Base-by-base conservation (phyloP, 192 early-diverging fungal genomes). In the Podochytrium sp. region DNA sequence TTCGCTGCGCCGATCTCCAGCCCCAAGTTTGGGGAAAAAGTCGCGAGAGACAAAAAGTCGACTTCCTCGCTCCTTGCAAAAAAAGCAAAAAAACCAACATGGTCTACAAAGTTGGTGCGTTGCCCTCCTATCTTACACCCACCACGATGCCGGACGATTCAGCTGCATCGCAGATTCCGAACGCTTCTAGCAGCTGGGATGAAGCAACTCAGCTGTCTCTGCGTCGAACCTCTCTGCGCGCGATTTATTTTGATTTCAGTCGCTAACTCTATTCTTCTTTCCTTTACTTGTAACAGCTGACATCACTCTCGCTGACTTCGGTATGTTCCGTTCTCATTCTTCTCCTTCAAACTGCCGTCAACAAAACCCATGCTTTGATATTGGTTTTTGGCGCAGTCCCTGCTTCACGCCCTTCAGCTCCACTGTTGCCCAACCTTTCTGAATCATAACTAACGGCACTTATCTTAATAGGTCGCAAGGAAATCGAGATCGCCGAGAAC, bases 251-350 rank as follows among this genome's bases (percentile, higher is more conserved):
- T 61, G 62, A 29, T 62, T 23, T 69, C 63, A 12, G 58, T 63
- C 20, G 14, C 27, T 27, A 1, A 1, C 47, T 30, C 41, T 23
- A 18, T 10, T 20, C 43, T 47, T 47, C 43, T 20, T 47, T 47
- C 20, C 20, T 7, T 47, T 7, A 12, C 43, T 20, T 12, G 43
- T 16, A 40, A 64, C 47, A 56, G 93, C 93, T 73, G 94, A 96
- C 82, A 96, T 96, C 78, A 90, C 91, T 43, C 93, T 96, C 76
- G 94, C 95, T 75, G 93, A 93, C 75, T 99, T 91, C 88, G 97
- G 94, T 78, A 25, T 12, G 58, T 50, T 52, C 20, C 61, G 29
- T 25, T 27, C 27, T 63, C 6, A 29, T 37, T 38, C 37, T 38
- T 30, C 56, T 30, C 56, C 56, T 30, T 16, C 25, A n/a, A n/a